phyloP scores from a whole-genome alignment of 2,329 filamentous ascomycete species.

The Exophiala spinifera region DNA sequence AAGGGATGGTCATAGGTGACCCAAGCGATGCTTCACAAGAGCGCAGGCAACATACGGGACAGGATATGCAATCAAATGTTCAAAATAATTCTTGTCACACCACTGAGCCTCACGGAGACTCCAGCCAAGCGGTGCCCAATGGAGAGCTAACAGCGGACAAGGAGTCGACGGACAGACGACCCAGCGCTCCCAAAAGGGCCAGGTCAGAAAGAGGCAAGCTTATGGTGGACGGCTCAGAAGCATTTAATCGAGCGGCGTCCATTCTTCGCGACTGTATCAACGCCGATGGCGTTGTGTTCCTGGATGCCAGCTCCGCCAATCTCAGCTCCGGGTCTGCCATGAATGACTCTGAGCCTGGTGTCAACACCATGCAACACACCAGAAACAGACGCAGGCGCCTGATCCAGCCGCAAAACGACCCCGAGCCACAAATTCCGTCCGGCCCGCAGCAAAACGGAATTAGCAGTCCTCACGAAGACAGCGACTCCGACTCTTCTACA shows the following conservation, averaged over 20 bases:
- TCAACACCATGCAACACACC: conserved; percentile 12
- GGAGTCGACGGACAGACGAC: not conserved
- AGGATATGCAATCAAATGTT: not conserved
- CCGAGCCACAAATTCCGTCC: not conserved
- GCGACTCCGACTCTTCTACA: conserved; percentile 7
- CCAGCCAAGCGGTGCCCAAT: not conserved
- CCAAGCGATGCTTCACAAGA: conserved; percentile 4
- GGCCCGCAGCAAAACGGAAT: not conserved
- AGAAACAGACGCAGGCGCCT: not conserved
- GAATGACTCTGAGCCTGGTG: conserved; percentile 5
- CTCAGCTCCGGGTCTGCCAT: conserved; percentile 19
- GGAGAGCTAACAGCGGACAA: not conserved
- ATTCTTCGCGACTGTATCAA: conserved; percentile 44
- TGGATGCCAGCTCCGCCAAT: conserved; percentile 28
- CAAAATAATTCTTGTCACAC: too few species aligned
- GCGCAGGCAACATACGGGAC: not conserved
- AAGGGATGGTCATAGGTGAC: conserved; percentile 11
- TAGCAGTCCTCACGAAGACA: not conserved
- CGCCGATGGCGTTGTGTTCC: conserved; percentile 39
- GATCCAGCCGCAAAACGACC: not conserved
- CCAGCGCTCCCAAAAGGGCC: not conserved
- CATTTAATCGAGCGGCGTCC: conserved; percentile 47
- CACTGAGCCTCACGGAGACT: not conserved
- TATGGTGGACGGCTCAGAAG: conserved; percentile 11
- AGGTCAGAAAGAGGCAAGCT: conserved; percentile 3